phyloP scores from a whole-genome alignment of 2,329 filamentous ascomycete genomes.

The Xylariales sp. region DNA sequence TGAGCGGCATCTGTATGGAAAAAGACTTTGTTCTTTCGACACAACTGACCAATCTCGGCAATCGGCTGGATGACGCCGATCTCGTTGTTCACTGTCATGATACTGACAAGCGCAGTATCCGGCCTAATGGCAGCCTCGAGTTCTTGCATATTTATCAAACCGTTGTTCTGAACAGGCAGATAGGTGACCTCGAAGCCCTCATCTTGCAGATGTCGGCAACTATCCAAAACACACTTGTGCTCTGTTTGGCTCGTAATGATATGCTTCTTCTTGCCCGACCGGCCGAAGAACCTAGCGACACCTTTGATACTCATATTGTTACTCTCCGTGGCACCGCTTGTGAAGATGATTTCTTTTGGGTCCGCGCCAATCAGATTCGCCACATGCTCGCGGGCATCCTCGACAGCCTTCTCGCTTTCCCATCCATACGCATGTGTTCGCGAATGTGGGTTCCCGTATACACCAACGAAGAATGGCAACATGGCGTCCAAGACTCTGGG shows the following conservation, averaged over 20 bases:
- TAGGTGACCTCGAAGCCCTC: conserved; percentile 99
- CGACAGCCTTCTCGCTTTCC: conserved; percentile 95
- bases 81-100: conserved; percentile 99
- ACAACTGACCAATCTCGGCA: conserved; percentile 91
- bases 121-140: conserved; percentile 90
- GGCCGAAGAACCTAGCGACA: conserved; percentile 93
- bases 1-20: conserved; percentile 98
- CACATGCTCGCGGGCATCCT: conserved; percentile 85
- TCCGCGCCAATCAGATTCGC: conserved; percentile 92
- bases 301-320: conserved; percentile 99
- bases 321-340: conserved; percentile 96
- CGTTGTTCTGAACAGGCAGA: conserved; percentile 86
- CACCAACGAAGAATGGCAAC: conserved; percentile 91
- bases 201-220: conserved; percentile 94
- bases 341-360: conserved; percentile 98
- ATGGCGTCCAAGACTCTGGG: conserved; percentile 95
- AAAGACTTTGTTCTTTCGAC: conserved; percentile 91
- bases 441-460: conserved; percentile 97
- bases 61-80: conserved; percentile 99
- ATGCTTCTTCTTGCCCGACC: conserved; percentile 95
- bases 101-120: conserved; percentile 91
- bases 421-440: conserved; percentile 98
- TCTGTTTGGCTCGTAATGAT: conserved; percentile 98
- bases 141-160: conserved; percentile 85
- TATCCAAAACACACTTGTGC: conserved; percentile 98